Conservation (phyloP, 495 filamentous ascomycete genomes). For the Parathielavia hyrcaniae region DNA sequence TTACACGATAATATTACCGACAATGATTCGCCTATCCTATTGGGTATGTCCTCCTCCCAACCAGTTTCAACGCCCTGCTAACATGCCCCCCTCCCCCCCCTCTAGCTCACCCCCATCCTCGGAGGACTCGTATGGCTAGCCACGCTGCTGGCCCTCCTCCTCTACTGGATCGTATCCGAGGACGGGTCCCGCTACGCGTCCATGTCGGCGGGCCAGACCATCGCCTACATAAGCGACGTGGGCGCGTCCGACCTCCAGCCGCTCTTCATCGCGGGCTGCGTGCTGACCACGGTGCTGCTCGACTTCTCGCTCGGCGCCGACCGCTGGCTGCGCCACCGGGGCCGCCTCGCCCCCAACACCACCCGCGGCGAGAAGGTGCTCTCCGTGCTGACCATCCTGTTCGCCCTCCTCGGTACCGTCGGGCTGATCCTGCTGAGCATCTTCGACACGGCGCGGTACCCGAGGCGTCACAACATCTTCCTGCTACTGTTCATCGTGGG, state of each 20-base stretch:
- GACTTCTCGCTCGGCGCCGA: slow-evolving; percentile 76
- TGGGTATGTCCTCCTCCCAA: slow-evolving; percentile 38
- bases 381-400: slow-evolving; percentile 60
- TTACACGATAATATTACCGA: neutral
- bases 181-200: slow-evolving; percentile 57
- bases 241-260: slow-evolving; percentile 66
- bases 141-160: slow-evolving; percentile 46
- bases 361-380: slow-evolving; percentile 62
- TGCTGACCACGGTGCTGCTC: slow-evolving; percentile 74
- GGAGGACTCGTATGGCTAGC: slow-evolving; percentile 76
- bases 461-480: slow-evolving; percentile 65
- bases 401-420: slow-evolving; percentile 66
- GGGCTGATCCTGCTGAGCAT: slow-evolving; percentile 77
- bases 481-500: slow-evolving; percentile 76
- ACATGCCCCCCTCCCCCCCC: slow-evolving; percentile 42
- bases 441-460: slow-evolving; percentile 71
- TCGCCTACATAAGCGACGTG: slow-evolving; percentile 86
- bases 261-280: slow-evolving; percentile 76
- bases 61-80: neutral
- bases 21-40: slow-evolving; percentile 44
- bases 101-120: slow-evolving; percentile 74
- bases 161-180: slow-evolving; percentile 57
- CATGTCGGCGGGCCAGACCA: slow-evolving; percentile 58
- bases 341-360: slow-evolving; percentile 65
- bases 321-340: slow-evolving; percentile 72